A percentile compares a stretch with the other conserved stretches of the same genome.
Conservation (phyloP, 345 rosid species). For the Adansonia digitata region DNA sequence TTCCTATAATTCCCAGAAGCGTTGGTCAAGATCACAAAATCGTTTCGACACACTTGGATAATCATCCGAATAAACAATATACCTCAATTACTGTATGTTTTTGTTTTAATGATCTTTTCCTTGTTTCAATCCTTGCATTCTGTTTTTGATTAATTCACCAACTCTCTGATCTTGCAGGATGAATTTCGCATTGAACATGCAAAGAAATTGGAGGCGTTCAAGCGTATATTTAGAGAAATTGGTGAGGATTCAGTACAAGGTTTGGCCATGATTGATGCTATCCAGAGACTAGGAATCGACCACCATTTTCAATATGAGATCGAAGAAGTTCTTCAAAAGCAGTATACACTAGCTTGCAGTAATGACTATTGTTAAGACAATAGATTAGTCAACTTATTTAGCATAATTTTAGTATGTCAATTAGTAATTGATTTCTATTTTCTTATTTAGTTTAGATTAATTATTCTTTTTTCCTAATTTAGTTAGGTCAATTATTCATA, state of each 20-base stretch:
- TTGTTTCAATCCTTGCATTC: no score
- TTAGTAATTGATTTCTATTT: no score
- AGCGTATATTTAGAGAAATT: constrained; percentile 6
- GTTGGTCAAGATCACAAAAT: background rate
- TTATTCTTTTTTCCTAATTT: no score
- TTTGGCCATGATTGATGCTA: constrained; percentile 33
- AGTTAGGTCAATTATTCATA: no score
- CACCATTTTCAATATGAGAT: constrained; percentile 31
- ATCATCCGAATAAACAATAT: background rate
- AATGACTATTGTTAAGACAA: no score
- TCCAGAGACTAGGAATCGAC: constrained; percentile 37
- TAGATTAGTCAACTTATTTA: no score
- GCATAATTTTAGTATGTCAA: no score
- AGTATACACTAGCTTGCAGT: background rate
- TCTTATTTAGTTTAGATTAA: no score
- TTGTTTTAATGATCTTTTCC: no score
- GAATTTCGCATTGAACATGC: background rate
- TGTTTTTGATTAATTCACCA: background rate
- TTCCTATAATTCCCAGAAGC: background rate
- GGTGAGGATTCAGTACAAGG: constrained; percentile 7
- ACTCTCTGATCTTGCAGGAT: background rate
- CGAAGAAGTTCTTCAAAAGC: constrained; percentile 21
- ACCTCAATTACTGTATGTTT: background rate
- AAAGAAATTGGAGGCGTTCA: constrained; percentile 13
- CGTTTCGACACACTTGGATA: background rate